Base-by-base conservation (phyloP, 1,139 yeast genomes). In the Hansenula anomala region DNA sequence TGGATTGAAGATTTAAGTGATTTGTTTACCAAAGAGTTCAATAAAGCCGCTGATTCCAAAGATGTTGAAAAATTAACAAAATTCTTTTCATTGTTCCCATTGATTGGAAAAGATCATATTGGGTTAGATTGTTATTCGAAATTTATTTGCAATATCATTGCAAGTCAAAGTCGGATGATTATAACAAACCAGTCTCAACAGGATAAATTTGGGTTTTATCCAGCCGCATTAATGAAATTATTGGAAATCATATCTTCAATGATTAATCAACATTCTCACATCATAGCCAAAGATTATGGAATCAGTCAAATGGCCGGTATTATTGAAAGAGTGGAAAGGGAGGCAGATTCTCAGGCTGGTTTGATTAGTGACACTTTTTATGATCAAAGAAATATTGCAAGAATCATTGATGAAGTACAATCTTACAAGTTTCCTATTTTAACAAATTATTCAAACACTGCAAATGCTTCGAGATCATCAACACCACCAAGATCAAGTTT, bases 311-410 rank as follows among this genome's bases (percentile, higher is more conserved):
- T 90, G 68, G 64, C 72, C 4, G 71, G 70, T 35, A 90, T 90
- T 6, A 72, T 90, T 47, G 78, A 73, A 22, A 76, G 75, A 41
- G 81, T 92, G 27, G 96, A 92, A 59, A 69, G 75, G 41, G 98
- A 92, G 56, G 83, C 95, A 17, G 98, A 92, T 55, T 72, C 90
- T 13, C 98, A 92, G 55, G 84, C 94, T 19, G 95, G 95, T 0
- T 66, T 92, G 35, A 84, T 92, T 11, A 70, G 87, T 40, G 97
- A 92, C 58, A 87, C 95, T 0, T 88, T 88, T 56, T 78, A 81
- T 67, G 96, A 87, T 49, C 72, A 76, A 36, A 73, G 87, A 45
- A 69, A 83, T 30, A 57, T 88, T 11, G 78, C 72, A 28, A 70
- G 76, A 46, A 58, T 73, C 13, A 53, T 84, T 19, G 71, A 71